Evolutionary conservation across 257 asterid genomes (phyloP), one percentile per base, ranked within the genome.

Genomic region (Rauvolfia tetraphylla): DNA sequence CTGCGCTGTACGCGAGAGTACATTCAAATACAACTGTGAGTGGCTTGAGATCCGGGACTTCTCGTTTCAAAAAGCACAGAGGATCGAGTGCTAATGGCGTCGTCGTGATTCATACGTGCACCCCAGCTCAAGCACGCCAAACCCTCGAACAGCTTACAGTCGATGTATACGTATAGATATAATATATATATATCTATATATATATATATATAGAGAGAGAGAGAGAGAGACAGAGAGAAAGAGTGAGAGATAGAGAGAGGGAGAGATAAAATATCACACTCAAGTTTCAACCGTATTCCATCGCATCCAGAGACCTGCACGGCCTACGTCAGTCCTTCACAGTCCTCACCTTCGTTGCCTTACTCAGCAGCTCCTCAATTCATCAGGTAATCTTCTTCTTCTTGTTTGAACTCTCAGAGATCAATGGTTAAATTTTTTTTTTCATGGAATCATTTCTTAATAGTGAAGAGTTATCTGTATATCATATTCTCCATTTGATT

Each of bases 1-100:
- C n/a, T 27, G 33, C 72, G 76, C 81, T 82, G 93, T 80, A 49
- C 89, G 82, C 81, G 74, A 77, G 74, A 54, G 9, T n/a, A 81
- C 31, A 81, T 74, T 86, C 76, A 85, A 88, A 85, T 85, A 67
- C 80, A 81, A 74, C 80, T 83, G 9, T 75, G 86, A 79, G 74
- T 71, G 76, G 46, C 81, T 86, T 84, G 77, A 85, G 82, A 83
- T 90, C 92, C 95, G 91, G 17, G 53, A 59, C 57, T 76, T 56
- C 78, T 69, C 71, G 4, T 71, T n/a, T 78, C 78, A 66, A 82
- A 80, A 74, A 18, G 67, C n/a, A n/a, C n/a, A n/a, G n/a, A n/a
- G n/a, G n/a, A n/a, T n/a, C n/a, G n/a, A n/a, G n/a, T n/a, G n/a
- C n/a, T n/a, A n/a, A n/a, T n/a, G n/a, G n/a, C n/a, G 69, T 75